Conservation (phyloP, 805 yeast species). For the Wickerhamiella australiensis region DNA sequence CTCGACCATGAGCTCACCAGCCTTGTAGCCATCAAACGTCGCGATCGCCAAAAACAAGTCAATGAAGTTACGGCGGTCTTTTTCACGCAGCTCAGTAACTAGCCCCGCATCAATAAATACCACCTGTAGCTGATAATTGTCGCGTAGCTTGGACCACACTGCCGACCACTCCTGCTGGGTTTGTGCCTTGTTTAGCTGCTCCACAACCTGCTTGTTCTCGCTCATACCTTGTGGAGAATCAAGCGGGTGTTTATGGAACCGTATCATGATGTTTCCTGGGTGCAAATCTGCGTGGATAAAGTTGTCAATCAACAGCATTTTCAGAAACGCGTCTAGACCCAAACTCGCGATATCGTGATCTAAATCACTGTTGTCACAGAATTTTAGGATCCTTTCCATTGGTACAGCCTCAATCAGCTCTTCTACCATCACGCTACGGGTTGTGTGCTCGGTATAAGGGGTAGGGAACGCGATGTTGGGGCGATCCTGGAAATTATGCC, state of each 20-base stretch:
- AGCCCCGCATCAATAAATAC: constrained; percentile 90
- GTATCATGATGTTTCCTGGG: constrained; percentile 84
- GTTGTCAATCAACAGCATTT: constrained; percentile 86
- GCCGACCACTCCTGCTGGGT: constrained; percentile 36
- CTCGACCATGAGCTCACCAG: constrained; percentile 93
- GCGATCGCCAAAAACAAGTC: constrained; percentile 82
- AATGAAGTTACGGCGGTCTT: constrained; percentile 71
- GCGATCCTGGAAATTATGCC: constrained; percentile 47
- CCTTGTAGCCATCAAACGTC: constrained; percentile 83
- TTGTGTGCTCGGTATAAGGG: constrained; percentile 53
- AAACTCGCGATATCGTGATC: constrained; percentile 55
- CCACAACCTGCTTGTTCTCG: constrained; percentile 19
- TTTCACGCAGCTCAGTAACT: constrained; percentile 73
- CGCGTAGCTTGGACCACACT: constrained; percentile 38
- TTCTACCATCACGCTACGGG: constrained; percentile 68
- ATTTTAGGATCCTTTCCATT: constrained; percentile 52
- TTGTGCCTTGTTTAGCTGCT: constrained; percentile 20
- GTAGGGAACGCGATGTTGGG: constrained; percentile 67
- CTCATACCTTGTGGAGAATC: constrained; percentile 17
- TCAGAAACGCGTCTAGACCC: constrained; percentile 79
- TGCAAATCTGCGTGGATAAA: constrained; percentile 95
- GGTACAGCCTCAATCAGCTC: constrained; percentile 77
- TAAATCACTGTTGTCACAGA: constrained; percentile 25
- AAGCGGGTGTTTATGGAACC: constrained; percentile 42
- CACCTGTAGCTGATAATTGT: constrained; percentile 62